These are phyloP conservation scores for Pilasporangium apinafurcum DNA, from an alignment of 352 stramenopile species.

Conservation along the genomic window DNA sequence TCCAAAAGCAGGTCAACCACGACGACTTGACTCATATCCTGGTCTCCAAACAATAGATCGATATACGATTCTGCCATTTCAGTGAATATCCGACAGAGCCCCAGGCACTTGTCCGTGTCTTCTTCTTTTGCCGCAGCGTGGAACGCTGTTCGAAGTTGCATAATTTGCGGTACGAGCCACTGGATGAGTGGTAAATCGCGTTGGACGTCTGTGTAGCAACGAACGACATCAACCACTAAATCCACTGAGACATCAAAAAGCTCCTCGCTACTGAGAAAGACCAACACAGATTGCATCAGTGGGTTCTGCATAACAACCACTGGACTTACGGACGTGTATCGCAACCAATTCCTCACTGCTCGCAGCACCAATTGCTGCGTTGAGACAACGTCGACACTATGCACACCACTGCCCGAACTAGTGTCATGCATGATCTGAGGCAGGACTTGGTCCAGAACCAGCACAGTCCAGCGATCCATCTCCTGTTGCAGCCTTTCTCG, in stretches of 20 bases:
- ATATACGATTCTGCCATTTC: constrained; percentile 88
- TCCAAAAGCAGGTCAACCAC: constrained; percentile 85
- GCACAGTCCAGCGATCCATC: constrained; percentile 46
- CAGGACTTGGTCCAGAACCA: constrained; percentile 56
- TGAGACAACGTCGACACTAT: constrained; percentile 15
- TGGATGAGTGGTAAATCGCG: constrained; percentile 51
- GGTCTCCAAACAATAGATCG: constrained; percentile 58
- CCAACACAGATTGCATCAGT: constrained; percentile 57
- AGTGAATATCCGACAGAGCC: constrained; percentile 86
- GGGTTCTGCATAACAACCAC: constrained; percentile 50
- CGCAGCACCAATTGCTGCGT: constrained; percentile 56
- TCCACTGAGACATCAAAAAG: constrained; percentile 84
- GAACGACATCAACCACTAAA: constrained; percentile 73
- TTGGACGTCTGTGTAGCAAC: constrained; percentile 41
- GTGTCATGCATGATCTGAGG: constrained; percentile 74
- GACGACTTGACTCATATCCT: constrained; percentile 44
- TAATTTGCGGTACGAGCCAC: constrained; percentile 72
- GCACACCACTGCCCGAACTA: constrained; percentile 1
- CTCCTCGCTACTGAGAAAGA: constrained; percentile 61
- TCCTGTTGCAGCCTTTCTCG: constrained; percentile 54
- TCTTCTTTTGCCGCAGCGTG: constrained; percentile 37
- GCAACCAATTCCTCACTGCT: constrained; percentile 57
- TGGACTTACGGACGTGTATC: constrained; percentile 34
- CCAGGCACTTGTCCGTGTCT: constrained; percentile 68
- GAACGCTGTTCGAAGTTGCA: constrained; percentile 59